Evolutionary conservation across 2,329 filamentous ascomycete species (phyloP).

Genomic region (Stenocarpella maydis): DNA sequence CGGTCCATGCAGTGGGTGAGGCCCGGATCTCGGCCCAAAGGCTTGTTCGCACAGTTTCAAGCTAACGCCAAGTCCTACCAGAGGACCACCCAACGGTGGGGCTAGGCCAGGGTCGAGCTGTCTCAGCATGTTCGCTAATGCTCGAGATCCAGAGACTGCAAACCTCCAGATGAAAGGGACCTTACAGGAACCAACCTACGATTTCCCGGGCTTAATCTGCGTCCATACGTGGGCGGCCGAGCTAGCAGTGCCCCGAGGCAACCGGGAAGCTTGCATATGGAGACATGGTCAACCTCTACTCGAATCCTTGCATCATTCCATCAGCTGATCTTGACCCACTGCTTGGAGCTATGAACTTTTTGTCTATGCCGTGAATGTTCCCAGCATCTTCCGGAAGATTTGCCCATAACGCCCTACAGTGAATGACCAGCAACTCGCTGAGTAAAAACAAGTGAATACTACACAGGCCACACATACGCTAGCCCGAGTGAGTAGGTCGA

Average conservation of each 20-base stretch:
- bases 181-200: background rate
- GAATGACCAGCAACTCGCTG: no score
- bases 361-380: background rate
- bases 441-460: no score
- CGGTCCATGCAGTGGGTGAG: background rate
- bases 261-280: background rate
- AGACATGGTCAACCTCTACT: background rate
- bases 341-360: background rate
- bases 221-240: no score
- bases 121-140: background rate
- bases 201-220: background rate
- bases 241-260: no score
- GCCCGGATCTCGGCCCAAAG: constrained; percentile 6
- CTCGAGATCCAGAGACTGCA: no score
- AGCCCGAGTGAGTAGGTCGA: background rate
- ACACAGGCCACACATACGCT: no score
- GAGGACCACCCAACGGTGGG: background rate
- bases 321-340: no score
- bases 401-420: background rate
- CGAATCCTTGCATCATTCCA: background rate
- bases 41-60: background rate
- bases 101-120: background rate
- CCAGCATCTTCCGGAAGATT: background rate
- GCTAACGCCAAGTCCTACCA: background rate
- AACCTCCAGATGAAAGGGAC: no score